Evolutionary conservation across 805 yeast genomes (phyloP).

Genomic region (Wickerhamomyces hampshirensis): DNA sequence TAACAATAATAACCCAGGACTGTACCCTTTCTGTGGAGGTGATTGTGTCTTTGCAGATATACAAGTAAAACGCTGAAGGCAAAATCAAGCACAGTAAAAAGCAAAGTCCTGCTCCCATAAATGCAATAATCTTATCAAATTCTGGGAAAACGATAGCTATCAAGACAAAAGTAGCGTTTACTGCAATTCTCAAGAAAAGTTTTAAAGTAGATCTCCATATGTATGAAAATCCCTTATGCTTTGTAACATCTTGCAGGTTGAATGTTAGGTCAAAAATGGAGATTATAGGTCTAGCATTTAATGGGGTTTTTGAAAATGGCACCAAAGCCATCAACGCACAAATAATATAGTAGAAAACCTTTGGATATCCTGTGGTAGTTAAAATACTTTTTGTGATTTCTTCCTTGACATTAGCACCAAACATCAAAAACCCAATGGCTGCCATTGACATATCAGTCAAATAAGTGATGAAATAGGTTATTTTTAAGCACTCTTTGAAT

Average conservation of each 20-base stretch:
- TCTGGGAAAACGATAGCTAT: conserved; percentile 67
- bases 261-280: conserved; percentile 60
- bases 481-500: conserved; percentile 46
- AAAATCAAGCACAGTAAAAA: conserved; percentile 74
- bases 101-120: conserved; percentile 77
- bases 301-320: conserved; percentile 81
- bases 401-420: conserved; percentile 63
- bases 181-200: conserved; percentile 29
- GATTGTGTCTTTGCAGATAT: conserved; percentile 44
- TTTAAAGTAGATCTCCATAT: conserved; percentile 18
- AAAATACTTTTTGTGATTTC: conserved; percentile 76
- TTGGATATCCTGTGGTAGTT: conserved; percentile 62
- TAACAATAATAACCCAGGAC: conserved; percentile 38
- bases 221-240: conserved; percentile 17
- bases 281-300: conserved; percentile 77
- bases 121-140: conserved; percentile 77
- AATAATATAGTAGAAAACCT: conserved; percentile 50
- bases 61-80: conserved; percentile 69
- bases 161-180: conserved; percentile 53
- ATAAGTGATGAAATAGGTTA: conserved; percentile 58
- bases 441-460: conserved; percentile 62
- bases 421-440: conserved; percentile 71
- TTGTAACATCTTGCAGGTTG: conserved; percentile 22
- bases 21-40: conserved; percentile 32
- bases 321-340: conserved; percentile 72